phyloP scores from a whole-genome alignment of 345 rosid species.

The Sisymbrium irio region DNA sequence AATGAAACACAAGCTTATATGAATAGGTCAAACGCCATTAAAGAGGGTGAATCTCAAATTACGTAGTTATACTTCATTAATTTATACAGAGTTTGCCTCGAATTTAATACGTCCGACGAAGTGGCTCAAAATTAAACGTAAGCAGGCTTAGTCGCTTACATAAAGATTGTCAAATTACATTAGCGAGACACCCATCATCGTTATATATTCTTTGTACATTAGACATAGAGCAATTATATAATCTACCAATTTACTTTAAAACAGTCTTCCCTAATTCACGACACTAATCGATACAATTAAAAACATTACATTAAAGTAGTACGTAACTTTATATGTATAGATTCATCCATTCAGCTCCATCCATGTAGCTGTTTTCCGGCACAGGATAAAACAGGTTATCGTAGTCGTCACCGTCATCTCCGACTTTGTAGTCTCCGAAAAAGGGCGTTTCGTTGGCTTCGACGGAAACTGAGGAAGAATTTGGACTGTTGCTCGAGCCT shows the following conservation, averaged over 20 bases:
- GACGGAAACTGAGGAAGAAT: constrained; percentile 48
- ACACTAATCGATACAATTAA: background rate
- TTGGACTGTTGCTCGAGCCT: constrained; percentile 46
- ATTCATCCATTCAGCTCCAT: constrained; percentile 61
- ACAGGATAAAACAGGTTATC: constrained; percentile 41
- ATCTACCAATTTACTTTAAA: background rate
- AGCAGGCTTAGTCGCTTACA: background rate
- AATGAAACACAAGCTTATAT: background rate
- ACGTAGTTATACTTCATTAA: background rate
- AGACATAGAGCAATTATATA: background rate
- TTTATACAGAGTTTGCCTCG: background rate
- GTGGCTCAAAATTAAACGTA: background rate
- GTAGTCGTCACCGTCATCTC: constrained; percentile 41
- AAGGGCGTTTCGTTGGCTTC: constrained; percentile 43
- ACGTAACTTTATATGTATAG: constrained; percentile 33
- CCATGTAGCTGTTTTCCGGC: constrained; percentile 38
- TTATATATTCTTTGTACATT: constrained; percentile 16
- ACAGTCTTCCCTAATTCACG: constrained; percentile 2
- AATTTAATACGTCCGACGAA: background rate
- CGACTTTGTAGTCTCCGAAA: constrained; percentile 45
- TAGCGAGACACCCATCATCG: background rate
- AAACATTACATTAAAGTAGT: constrained; percentile 5
- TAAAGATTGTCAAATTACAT: constrained; percentile 18
- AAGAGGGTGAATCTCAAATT: background rate
- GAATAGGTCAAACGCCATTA: background rate